Evolutionary conservation across 2,329 filamentous ascomycete genomes (phyloP).

Genomic region (Cladosporium austrohemisphaericum): DNA sequence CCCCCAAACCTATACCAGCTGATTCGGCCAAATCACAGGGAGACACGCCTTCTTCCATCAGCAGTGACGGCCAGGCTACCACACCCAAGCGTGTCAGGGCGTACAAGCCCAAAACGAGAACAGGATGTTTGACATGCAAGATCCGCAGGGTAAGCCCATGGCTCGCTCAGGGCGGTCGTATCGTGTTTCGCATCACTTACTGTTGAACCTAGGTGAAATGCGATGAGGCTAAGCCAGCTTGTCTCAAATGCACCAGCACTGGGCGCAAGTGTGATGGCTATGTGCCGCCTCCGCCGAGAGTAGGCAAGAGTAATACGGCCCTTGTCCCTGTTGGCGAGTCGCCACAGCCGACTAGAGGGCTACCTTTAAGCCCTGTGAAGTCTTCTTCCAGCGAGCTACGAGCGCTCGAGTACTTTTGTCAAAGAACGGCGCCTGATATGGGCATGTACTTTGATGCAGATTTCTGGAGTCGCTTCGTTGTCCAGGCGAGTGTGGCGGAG

Average conservation of each 20-base stretch:
- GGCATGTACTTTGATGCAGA: conserved; percentile 17
- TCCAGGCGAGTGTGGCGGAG: conserved; percentile 17
- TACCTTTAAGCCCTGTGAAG: not conserved
- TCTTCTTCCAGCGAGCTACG: conserved; percentile 16
- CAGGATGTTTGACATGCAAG: conserved; percentile 16
- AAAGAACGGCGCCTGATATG: conserved; percentile 19
- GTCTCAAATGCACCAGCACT: conserved; percentile 34
- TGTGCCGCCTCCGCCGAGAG: not conserved
- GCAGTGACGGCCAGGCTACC: not conserved
- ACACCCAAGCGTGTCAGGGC: not conserved
- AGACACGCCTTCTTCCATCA: not conserved
- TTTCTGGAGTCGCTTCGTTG: conserved; percentile 18
- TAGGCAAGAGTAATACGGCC: not conserved
- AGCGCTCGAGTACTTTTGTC: conserved; percentile 21
- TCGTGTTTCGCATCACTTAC: not conserved
- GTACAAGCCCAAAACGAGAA: conserved; percentile 7
- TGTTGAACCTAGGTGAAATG: conserved; percentile 26
- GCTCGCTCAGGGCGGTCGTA: not conserved
- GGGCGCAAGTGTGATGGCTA: conserved; percentile 39
- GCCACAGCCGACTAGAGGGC: not conserved
- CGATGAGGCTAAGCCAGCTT: conserved; percentile 34
- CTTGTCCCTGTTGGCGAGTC: not conserved
- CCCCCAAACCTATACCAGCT: not conserved
- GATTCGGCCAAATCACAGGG: not conserved
- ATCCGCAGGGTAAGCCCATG: conserved; percentile 28